A percentile compares a stretch with the other conserved stretches of the same genome.
Evolutionary conservation across 148 eudicot species (phyloP).

Genomic region (Persicaria tinctoria): DNA sequence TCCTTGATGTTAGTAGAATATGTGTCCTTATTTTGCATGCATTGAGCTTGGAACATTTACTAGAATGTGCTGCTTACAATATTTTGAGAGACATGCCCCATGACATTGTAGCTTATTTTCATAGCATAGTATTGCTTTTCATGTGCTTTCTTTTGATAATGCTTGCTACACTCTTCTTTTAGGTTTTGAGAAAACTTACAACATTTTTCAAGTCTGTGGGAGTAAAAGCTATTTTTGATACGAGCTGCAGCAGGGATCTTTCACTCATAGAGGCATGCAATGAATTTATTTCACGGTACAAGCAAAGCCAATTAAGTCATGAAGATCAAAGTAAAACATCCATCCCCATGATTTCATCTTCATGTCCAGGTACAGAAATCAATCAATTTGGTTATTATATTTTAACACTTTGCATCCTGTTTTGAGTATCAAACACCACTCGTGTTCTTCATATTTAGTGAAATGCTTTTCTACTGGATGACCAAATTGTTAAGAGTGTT

Average conservation of each 20-base stretch:
- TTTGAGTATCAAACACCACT: neutral
- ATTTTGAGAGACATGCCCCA: neutral
- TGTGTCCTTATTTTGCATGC: neutral
- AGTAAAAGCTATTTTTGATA: conserved; percentile 87
- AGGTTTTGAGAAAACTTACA: conserved; percentile 82
- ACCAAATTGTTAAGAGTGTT: neutral
- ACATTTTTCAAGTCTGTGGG: conserved; percentile 90
- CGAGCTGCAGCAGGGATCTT: conserved; percentile 89
- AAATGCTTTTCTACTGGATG: neutral
- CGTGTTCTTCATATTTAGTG: neutral
- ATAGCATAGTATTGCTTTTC: neutral
- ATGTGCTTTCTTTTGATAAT: conserved; percentile 3
- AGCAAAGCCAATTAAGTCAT: conserved; percentile 36
- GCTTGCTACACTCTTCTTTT: conserved; percentile 15
- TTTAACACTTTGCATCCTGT: neutral
- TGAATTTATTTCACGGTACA: conserved; percentile 77
- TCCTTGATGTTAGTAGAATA: neutral
- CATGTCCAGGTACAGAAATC: conserved; percentile 73
- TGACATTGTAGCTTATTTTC: neutral
- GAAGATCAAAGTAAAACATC: conserved; percentile 30
- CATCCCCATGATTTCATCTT: conserved; percentile 84
- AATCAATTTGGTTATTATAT: neutral
- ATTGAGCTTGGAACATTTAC: neutral
- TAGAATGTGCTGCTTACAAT: neutral
- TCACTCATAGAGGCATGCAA: conserved; percentile 86